Conservation (phyloP, 2,329 filamentous ascomycete species). For the Fusarium udum region DNA sequence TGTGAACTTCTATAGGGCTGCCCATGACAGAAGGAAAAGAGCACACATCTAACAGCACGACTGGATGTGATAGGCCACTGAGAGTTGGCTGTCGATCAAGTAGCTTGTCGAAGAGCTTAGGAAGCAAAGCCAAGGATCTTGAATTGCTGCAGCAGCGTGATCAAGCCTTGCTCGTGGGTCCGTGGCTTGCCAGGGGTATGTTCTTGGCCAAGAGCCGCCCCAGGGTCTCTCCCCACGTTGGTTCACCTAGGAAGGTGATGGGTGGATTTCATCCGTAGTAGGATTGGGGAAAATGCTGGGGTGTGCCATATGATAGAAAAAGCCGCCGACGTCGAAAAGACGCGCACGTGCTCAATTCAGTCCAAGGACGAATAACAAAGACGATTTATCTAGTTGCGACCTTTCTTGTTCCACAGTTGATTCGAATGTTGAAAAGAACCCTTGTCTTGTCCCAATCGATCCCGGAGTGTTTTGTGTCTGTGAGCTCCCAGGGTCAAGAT, state of each 20-base stretch:
- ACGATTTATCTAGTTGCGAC: constrained; percentile 14
- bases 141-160: constrained; percentile 25
- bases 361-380: constrained; percentile 30
- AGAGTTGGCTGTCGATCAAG: constrained; percentile 8
- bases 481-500: constrained; percentile 20
- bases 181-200: constrained; percentile 29
- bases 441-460: constrained; percentile 7
- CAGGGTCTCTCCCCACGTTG: constrained; percentile 41
- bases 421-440: constrained; percentile 14
- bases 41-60: constrained; percentile 11
- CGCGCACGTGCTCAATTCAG: constrained; percentile 40
- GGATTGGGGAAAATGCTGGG: constrained; percentile 20
- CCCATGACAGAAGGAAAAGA: constrained; percentile 10
- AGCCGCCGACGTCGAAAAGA: constrained; percentile 19
- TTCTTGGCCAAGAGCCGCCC: constrained; percentile 30
- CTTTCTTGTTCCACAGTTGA: constrained; percentile 5
- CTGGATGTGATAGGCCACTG: constrained; percentile 4
- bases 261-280: constrained; percentile 35
- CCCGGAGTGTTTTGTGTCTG: constrained; percentile 5
- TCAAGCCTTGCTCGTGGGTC: constrained; percentile 25
- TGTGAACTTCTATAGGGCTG: background rate
- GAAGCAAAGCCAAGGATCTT: constrained; percentile 20
- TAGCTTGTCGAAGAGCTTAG: constrained; percentile 3
- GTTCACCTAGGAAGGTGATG: constrained; percentile 40
- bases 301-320: constrained; percentile 12